Base-by-base conservation (phyloP, 2,329 filamentous ascomycete species). In the Neopestalotiopsis sp. region DNA sequence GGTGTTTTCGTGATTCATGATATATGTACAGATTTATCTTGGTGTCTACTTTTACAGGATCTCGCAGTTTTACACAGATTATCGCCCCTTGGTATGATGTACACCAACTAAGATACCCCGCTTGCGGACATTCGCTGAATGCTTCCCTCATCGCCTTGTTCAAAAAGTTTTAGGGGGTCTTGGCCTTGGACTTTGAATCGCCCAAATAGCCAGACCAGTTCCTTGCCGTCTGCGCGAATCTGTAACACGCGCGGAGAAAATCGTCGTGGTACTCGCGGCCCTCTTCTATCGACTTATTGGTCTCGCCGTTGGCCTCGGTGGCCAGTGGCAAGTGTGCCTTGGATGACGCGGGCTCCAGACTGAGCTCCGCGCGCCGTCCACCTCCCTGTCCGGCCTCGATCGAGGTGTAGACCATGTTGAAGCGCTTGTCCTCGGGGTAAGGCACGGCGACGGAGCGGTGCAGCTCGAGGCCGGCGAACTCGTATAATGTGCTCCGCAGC, bases 401-500 rank as follows among this genome's bases (percentile, higher is more conserved):
- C 73, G 81, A 84, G 24, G 81, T 86, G 80, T 89, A 88, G 7
- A 79, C 81, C 9, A 90, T 77, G 12, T 75, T 83, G 76, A 85
- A 83, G 58, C 80, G 81, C 6, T 79, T 70, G 40, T 67, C 56
- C 20, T 42, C 53, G 30, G 65, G 56, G 75, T 83, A 85, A 2
- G 80, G 75, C 53, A 83, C 77, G 10, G 83, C 78, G 61, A 85
- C 76, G 30, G 79, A 77, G 68, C 85, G 85, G 61, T 84, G 86
- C 53, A 89, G 79, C 73, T 90, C 87, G 1, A 88, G 79, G 7
- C 87, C 86, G 62, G 81, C 80, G 75, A 89, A 88, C 17, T 81
- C 70, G 77, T 85, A 85, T 13, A 73, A 69, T 67, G 73, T 81
- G 69, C 34, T 72, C 24, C 38, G 7, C 49, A 58, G 12, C 34